Evolutionary conservation across 768 basidiomycete genomes (phyloP).

Genomic region (Mycena pura): DNA sequence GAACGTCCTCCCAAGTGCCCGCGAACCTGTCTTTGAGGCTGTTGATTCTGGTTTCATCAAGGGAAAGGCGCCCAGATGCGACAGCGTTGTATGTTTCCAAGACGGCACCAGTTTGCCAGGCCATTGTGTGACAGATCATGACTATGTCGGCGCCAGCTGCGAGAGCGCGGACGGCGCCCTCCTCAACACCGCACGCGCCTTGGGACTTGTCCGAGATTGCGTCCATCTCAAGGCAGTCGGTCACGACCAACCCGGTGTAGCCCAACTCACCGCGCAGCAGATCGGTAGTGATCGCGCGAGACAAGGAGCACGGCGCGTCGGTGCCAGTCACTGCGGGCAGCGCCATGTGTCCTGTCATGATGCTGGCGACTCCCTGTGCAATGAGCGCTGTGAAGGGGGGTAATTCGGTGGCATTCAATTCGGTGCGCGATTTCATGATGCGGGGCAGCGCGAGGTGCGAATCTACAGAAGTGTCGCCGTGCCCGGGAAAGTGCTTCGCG

Average conservation of each 20-base stretch:
- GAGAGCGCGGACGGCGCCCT: conserved; percentile 62
- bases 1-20: conserved; percentile 51
- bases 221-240: conserved; percentile 82
- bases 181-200: conserved; percentile 53
- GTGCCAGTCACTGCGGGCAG: conserved; percentile 62
- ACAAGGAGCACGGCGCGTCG: conserved; percentile 66
- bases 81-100: conserved; percentile 59
- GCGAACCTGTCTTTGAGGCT: conserved; percentile 59
- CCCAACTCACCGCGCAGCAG: conserved; percentile 58
- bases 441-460: conserved; percentile 71
- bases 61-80: conserved; percentile 46
- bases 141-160: conserved; percentile 73
- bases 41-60: conserved; percentile 52
- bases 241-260: conserved; percentile 68
- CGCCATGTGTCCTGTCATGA: conserved; percentile 82
- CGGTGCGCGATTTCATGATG: conserved; percentile 55
- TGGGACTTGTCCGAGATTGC: conserved; percentile 60
- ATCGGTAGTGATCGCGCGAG: conserved; percentile 55
- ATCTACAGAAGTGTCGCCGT: conserved; percentile 76
- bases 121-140: conserved; percentile 75
- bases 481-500: conserved; percentile 77
- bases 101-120: conserved; percentile 59
- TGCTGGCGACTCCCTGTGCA: conserved; percentile 49
- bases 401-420: conserved; percentile 57
- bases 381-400: conserved; percentile 63